Evolutionary conservation across 2,329 filamentous ascomycete genomes (phyloP).

Genomic region (Aspergillus luchuensis): DNA sequence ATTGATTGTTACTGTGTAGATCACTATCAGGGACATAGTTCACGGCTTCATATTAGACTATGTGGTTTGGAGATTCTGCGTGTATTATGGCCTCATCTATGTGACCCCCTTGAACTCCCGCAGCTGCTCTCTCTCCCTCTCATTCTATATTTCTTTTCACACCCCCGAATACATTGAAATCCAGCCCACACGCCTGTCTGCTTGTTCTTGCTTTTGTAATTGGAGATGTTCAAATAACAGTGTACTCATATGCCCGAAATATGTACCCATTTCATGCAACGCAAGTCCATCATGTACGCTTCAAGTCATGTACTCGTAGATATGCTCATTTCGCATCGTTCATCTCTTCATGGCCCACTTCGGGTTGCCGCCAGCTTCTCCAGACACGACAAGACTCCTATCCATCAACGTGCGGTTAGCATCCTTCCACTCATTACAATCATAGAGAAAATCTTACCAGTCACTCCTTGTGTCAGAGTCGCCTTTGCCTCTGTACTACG

Average conservation of each 20-base stretch:
- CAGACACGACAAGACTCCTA: conserved; percentile 56
- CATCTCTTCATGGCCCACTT: neutral
- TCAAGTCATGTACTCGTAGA: neutral
- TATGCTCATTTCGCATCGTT: conserved; percentile 6
- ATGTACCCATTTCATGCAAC: neutral
- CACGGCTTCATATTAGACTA: neutral
- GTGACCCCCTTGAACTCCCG: neutral
- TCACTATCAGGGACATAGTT: no score
- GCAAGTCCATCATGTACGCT: no score
- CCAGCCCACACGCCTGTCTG: neutral
- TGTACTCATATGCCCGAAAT: neutral
- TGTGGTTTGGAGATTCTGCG: neutral
- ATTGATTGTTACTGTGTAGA: no score
- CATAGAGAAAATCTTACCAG: conserved; percentile 60
- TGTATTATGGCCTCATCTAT: neutral
- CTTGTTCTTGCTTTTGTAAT: neutral
- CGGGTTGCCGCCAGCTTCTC: conserved; percentile 49
- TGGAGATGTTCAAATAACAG: neutral
- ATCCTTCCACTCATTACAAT: neutral
- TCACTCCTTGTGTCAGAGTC: conserved; percentile 88
- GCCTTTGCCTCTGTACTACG: conserved; percentile 85
- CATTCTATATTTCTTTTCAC: no score
- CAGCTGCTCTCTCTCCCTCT: no score
- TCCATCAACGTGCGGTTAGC: conserved; percentile 19
- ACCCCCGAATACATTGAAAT: neutral